Conservation (phyloP, 257 asterid genomes). For the Linderniella brevidens region DNA sequence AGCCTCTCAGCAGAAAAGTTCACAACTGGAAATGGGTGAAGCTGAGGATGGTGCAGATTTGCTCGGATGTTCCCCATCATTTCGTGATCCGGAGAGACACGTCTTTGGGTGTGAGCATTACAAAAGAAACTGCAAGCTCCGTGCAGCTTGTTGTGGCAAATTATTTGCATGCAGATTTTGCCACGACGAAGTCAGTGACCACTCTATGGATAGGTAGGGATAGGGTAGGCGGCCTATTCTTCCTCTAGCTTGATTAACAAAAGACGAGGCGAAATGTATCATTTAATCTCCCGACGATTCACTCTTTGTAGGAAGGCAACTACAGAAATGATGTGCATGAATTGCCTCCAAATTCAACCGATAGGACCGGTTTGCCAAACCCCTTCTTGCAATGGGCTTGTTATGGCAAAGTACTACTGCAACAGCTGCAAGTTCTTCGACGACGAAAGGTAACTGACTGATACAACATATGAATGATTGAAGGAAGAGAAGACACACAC, state of each 20-base stretch:
- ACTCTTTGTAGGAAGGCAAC: conserved; percentile 66
- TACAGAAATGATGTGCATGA: conserved; percentile 96
- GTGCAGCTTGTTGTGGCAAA: conserved; percentile 95
- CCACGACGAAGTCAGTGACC: conserved; percentile 96
- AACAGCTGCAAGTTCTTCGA: conserved; percentile 92
- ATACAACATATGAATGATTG: no score
- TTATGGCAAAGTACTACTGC: conserved; percentile 90
- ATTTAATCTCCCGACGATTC: no score
- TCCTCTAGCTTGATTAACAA: no score
- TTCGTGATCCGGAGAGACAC: conserved; percentile 55
- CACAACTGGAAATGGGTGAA: conserved; percentile 38
- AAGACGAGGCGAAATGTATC: no score
- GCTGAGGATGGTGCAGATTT: conserved; percentile 38
- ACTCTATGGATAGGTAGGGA: conserved; percentile 86
- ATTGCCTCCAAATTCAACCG: conserved; percentile 72
- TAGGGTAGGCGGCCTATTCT: neutral
- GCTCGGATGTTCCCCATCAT: conserved; percentile 62
- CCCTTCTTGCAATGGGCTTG: conserved; percentile 60
- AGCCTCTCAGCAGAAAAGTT: conserved; percentile 81
- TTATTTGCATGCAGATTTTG: conserved; percentile 83
- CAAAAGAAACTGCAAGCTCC: conserved; percentile 90
- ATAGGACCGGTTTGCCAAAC: conserved; percentile 74
- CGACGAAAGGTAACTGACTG: conserved; percentile 60
- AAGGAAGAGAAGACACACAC: no score
- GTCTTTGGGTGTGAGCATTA: conserved; percentile 90